These are phyloP conservation scores for Spathaspora arborariae DNA, from an alignment of 805 yeast genomes.

Conservation along the genomic window DNA sequence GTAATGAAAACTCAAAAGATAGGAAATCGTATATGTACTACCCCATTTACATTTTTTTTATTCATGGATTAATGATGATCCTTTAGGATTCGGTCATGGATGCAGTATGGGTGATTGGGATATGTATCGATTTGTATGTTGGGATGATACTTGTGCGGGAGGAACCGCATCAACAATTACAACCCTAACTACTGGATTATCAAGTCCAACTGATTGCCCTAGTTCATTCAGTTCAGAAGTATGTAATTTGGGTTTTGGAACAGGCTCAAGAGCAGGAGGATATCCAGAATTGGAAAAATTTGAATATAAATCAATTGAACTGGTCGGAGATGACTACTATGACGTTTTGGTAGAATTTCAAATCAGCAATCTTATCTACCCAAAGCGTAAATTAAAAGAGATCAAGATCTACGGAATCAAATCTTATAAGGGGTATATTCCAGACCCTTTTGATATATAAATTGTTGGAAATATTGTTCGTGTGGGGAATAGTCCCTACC, in stretches of 20 bases:
- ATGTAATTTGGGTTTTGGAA: background rate
- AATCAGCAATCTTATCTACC: background rate
- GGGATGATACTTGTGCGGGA: too few species aligned
- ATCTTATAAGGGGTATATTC: background rate
- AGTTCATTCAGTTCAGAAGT: background rate
- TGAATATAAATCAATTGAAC: background rate
- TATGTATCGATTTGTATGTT: too few species aligned
- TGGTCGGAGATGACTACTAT: background rate
- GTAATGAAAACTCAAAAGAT: too few species aligned
- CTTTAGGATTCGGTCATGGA: too few species aligned
- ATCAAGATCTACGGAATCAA: background rate
- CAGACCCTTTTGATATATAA: background rate
- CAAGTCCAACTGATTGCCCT: background rate
- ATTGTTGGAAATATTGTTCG: background rate
- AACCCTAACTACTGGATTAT: background rate
- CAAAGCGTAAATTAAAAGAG: background rate
- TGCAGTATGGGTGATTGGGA: too few species aligned
- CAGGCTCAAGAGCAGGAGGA: background rate
- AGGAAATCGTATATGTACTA: too few species aligned
- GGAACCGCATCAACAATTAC: background rate
- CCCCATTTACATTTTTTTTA: too few species aligned
- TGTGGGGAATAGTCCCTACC: background rate
- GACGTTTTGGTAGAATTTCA: background rate
- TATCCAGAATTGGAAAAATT: background rate
- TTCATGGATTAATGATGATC: too few species aligned